Conservation (phyloP, 2,329 filamentous ascomycete species). For the Cryphonectria carpinicola region DNA sequence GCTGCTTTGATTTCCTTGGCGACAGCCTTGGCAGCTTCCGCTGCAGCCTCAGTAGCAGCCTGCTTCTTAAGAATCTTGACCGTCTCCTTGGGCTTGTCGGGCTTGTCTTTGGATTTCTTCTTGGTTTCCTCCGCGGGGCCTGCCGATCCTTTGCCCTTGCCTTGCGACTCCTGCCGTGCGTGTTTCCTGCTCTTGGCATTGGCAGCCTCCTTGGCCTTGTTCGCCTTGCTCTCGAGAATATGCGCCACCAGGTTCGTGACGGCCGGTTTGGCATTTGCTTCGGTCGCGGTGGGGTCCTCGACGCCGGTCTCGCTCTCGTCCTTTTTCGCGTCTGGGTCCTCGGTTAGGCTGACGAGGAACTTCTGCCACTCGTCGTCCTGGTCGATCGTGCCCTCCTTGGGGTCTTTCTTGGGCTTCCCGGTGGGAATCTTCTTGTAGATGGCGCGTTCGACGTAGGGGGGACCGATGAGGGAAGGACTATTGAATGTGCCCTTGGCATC, state of each 20-base stretch:
- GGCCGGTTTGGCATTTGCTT: slow-evolving; percentile 65
- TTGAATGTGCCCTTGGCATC: slow-evolving; percentile 79
- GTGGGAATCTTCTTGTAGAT: slow-evolving; percentile 82
- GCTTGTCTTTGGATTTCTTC: slow-evolving; percentile 59
- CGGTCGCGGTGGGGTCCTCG: slow-evolving; percentile 52
- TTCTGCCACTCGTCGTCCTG: slow-evolving; percentile 95
- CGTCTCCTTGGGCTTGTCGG: slow-evolving; percentile 59
- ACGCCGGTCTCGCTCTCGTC: slow-evolving; percentile 54
- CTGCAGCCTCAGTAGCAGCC: slow-evolving; percentile 52
- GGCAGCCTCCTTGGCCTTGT: slow-evolving; percentile 65
- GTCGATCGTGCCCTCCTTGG: slow-evolving; percentile 91
- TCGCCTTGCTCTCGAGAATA: slow-evolving; percentile 87
- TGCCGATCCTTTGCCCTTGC: slow-evolving; percentile 49
- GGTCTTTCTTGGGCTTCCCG: slow-evolving; percentile 75
- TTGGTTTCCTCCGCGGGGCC: slow-evolving; percentile 50
- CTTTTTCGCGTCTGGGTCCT: slow-evolving; percentile 52
- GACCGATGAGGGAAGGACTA: slow-evolving; percentile 74
- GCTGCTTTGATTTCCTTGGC: slow-evolving; percentile 42
- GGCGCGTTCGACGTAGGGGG: slow-evolving; percentile 80
- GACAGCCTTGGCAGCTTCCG: slow-evolving; percentile 50
- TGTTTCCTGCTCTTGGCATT: slow-evolving; percentile 61
- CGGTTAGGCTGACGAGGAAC: slow-evolving; percentile 86
- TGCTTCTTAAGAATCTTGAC: slow-evolving; percentile 68
- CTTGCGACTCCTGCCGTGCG: slow-evolving; percentile 55
- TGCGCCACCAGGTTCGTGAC: slow-evolving; percentile 72